Evolutionary conservation across 2,329 filamentous ascomycete genomes (phyloP), one percentile per base, ranked within the genome.

Genomic region (Hymenoscyphus repandus): DNA sequence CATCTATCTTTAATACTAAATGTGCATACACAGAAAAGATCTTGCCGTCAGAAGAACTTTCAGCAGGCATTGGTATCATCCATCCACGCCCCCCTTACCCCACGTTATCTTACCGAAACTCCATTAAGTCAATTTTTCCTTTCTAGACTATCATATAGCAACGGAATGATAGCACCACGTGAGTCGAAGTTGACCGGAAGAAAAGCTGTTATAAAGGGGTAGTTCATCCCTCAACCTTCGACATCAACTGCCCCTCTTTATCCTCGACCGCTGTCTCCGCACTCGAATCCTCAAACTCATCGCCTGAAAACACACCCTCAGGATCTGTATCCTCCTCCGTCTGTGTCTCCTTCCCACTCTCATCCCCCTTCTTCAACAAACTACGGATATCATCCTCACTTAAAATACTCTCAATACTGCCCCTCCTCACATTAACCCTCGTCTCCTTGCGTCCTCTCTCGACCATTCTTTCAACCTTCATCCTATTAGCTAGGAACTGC

Each of bases 401-500:
- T 36, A 83, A 64, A 6, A 84, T 79, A 34, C 76, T 80, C 63
- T 83, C 78, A 36, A 82, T 74, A 50, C 77, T 79, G 3, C 75
- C 75, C 49, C 76, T 66, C 47, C 77, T 64, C 11, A 32, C n/a
- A 57, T 71, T 71, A 2, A 72, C 68, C 50, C 78, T 68, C 33
- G 79, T 80, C 63, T 78, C 76, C 45, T 71, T 67, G 15, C 82
- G 69, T 1, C 81, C 83, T 54, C 71, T 68, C 62, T 85, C 81
- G n/a, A 86, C 75, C 44, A 80, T 65, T 45, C 84, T 77, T 70
- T 99, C 93, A 7, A 96, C 75, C 62, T 88, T 89, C 58, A 96
- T 79, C 45, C 93, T 74, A 66, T 99, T 99, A 20, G 79, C 81
- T 52, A 97, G 82, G 64, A 97, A 99, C 64, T 93, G 88, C 45